Evolutionary conservation across 2,329 filamentous ascomycete species (phyloP).

Genomic region (Bipolaris zeicola): DNA sequence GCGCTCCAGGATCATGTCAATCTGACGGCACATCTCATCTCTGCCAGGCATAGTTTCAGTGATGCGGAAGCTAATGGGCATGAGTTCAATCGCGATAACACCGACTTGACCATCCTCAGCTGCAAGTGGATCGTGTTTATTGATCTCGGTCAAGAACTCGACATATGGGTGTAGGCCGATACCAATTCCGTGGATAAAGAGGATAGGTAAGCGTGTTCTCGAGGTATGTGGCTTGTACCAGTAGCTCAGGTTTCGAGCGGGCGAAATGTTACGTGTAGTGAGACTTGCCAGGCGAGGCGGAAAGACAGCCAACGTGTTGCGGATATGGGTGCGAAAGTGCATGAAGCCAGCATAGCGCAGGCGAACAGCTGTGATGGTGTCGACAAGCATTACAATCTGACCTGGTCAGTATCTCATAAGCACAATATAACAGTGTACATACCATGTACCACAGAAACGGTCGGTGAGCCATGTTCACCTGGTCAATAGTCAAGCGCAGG

Average conservation of each 20-base stretch:
- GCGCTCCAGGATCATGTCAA: slow-evolving; percentile 61
- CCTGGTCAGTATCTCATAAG: slow-evolving; percentile 4
- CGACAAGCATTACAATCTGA: slow-evolving; percentile 59
- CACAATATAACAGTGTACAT: slow-evolving; percentile 31
- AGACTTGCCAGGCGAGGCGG: slow-evolving; percentile 63
- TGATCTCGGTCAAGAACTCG: slow-evolving; percentile 61
- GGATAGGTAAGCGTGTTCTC: slow-evolving; percentile 61
- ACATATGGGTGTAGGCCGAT: slow-evolving; percentile 69
- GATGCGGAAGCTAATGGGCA: slow-evolving; percentile 68
- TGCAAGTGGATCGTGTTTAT: slow-evolving; percentile 37
- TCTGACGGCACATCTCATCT: slow-evolving; percentile 61
- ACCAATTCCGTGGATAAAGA: slow-evolving; percentile 75
- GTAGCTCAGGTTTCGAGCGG: slow-evolving; percentile 62
- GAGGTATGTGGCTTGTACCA: slow-evolving; percentile 70
- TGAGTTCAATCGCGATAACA: slow-evolving; percentile 68
- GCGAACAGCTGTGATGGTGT: slow-evolving; percentile 49
- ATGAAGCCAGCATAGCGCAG: slow-evolving; percentile 59
- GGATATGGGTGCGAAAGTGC: slow-evolving; percentile 55
- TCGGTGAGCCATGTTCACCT: slow-evolving; percentile 64
- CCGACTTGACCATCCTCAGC: slow-evolving; percentile 58
- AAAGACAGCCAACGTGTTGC: slow-evolving; percentile 58
- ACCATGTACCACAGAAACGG: slow-evolving; percentile 69
- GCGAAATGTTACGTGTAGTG: slow-evolving; percentile 55
- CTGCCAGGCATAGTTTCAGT: slow-evolving; percentile 59
- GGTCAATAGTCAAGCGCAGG: slow-evolving; percentile 70